phyloP scores from a whole-genome alignment of 192 early-diverging fungal genomes.

The Chytriomyces sp. region DNA sequence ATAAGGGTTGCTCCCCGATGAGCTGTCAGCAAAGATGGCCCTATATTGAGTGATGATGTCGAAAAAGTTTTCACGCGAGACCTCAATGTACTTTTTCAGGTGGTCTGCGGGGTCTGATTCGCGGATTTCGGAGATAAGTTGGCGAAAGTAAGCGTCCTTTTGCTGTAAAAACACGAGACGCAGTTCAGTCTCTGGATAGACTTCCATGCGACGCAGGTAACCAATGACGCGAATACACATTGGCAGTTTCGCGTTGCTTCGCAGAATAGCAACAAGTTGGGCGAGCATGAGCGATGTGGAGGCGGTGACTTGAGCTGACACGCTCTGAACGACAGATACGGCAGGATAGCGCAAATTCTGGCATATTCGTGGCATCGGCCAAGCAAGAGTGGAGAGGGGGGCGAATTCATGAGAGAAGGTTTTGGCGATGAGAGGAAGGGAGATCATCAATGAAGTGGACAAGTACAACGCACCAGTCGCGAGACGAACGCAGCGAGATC shows the following conservation, averaged over 20 bases:
- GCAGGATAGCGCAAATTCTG: conserved; percentile 54
- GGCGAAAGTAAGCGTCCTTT: conserved; percentile 62
- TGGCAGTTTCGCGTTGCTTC: conserved; percentile 73
- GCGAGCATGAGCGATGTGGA: conserved; percentile 60
- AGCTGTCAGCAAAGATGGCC: conserved; percentile 63
- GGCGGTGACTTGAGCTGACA: conserved; percentile 64
- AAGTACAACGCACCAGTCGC: conserved; percentile 39
- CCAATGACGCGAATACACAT: conserved; percentile 76
- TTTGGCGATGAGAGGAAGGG: too few species aligned
- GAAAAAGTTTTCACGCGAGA: conserved; percentile 72
- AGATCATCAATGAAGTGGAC: too few species aligned
- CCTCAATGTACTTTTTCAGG: conserved; percentile 75
- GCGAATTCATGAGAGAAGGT: too few species aligned
- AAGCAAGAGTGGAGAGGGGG: neutral
- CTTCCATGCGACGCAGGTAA: conserved; percentile 72
- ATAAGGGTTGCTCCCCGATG: neutral
- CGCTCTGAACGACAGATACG: conserved; percentile 56
- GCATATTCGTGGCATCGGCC: neutral
- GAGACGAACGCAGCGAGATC: conserved; percentile 73
- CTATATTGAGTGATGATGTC: conserved; percentile 83
- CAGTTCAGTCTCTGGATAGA: conserved; percentile 71
- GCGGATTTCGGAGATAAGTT: conserved; percentile 54
- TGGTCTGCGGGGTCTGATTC: conserved; percentile 55
- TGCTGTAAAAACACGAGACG: conserved; percentile 74
- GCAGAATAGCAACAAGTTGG: conserved; percentile 68